Percentiles rank a stretch among this genome's conserved stretches.
These are phyloP conservation scores for Torulaspora franciscae DNA, from an alignment of 805 yeast species.

Conservation along the genomic window DNA sequence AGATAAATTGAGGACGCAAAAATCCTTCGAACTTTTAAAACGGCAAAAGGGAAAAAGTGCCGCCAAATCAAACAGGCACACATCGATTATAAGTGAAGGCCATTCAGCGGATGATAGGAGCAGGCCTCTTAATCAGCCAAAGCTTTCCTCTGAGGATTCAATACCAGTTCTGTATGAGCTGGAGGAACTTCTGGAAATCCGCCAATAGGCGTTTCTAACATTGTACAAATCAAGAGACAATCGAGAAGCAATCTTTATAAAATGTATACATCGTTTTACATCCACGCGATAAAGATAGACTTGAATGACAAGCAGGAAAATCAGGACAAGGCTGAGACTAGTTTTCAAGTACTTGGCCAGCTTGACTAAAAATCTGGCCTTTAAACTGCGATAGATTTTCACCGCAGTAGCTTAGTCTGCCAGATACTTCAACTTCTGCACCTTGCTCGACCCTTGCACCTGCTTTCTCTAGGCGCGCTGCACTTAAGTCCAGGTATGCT, in stretches of 20 bases:
- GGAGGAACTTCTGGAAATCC: slow-evolving; percentile 20
- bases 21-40: slow-evolving; percentile 30
- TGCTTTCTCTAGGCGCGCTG: slow-evolving; percentile 62
- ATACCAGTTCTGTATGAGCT: slow-evolving; percentile 33
- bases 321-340: background rate
- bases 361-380: slow-evolving; percentile 40
- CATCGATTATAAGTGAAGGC: background rate
- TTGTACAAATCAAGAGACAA: background rate
- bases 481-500: slow-evolving; percentile 61
- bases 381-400: slow-evolving; percentile 58
- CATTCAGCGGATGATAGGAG: slow-evolving; percentile 8
- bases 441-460: slow-evolving; percentile 58
- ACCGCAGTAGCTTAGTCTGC: slow-evolving; percentile 67
- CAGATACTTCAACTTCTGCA: slow-evolving; percentile 68
- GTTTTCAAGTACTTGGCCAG: slow-evolving; percentile 26
- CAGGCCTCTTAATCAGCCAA: slow-evolving; percentile 19
- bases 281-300: background rate
- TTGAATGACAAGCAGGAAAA: background rate
- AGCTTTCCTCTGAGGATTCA: slow-evolving; percentile 29
- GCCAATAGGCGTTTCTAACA: slow-evolving; percentile 1
- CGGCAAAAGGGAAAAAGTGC: background rate
- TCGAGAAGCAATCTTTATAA: background rate
- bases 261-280: background rate
- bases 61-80: slow-evolving; percentile 1
- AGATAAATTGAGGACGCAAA: slow-evolving; percentile 28